A percentile compares a stretch with the other conserved stretches of the same genome.
Evolutionary conservation across 345 rosid genomes (phyloP).

Genomic region (Nasturtium officinale): DNA sequence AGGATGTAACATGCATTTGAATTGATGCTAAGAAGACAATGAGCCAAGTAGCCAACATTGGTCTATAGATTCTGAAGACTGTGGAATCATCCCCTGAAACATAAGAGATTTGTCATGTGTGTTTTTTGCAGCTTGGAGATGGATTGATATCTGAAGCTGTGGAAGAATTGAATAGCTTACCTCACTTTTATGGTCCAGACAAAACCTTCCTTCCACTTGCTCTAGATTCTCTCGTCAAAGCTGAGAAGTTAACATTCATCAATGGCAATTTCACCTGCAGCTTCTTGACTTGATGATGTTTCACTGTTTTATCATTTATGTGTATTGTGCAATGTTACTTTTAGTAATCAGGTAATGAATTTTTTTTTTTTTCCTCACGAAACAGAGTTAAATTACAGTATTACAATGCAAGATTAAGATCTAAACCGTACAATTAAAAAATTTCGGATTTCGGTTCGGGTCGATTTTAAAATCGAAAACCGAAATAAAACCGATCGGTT

Average conservation of each 20-base stretch:
- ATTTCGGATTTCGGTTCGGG: too few species aligned
- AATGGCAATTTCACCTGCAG: conserved; percentile 73
- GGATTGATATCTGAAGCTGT: conserved; percentile 79
- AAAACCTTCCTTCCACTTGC: conserved; percentile 71
- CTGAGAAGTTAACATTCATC: conserved; percentile 60
- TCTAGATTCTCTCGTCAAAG: conserved; percentile 61
- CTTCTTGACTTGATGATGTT: conserved; percentile 49
- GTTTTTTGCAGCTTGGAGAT: conserved; percentile 69
- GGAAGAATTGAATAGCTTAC: conserved; percentile 74
- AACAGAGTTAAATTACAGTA: too few species aligned
- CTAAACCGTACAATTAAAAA: too few species aligned
- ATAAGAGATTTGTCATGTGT: conserved; percentile 8
- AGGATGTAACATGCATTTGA: background rate
- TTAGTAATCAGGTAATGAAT: background rate
- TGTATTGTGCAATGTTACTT: conserved; percentile 13
- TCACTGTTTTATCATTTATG: background rate
- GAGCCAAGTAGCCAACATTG: background rate
- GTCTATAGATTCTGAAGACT: background rate
- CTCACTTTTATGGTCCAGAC: conserved; percentile 81
- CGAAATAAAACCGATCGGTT: too few species aligned
- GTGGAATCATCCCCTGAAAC: background rate
- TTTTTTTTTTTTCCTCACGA: too few species aligned
- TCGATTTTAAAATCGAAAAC: too few species aligned
- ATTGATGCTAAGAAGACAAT: background rate
- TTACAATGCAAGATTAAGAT: too few species aligned